Conservation (phyloP, 106 monocot species). For the Apostasia shenzhenica region DNA sequence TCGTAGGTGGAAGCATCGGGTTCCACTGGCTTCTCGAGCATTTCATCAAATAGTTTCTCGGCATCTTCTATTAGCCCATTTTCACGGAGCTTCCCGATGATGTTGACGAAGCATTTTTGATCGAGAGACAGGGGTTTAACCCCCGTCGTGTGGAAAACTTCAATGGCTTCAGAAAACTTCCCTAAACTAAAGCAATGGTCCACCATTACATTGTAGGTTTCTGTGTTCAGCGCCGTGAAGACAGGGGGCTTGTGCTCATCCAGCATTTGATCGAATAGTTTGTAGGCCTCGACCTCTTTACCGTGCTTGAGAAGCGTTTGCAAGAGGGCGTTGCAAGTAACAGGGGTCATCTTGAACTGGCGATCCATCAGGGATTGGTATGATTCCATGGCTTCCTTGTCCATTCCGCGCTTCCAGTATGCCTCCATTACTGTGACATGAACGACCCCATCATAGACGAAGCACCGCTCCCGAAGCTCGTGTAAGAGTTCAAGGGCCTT, state of each 20-base stretch:
- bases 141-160: conserved; percentile 52
- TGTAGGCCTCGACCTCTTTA: conserved; percentile 41
- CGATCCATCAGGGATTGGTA: conserved; percentile 62
- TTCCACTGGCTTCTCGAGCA: conserved; percentile 49
- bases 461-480: conserved; percentile 58
- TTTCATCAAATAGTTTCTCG: conserved; percentile 58
- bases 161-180: conserved; percentile 53
- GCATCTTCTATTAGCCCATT: conserved; percentile 45
- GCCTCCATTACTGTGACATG: conserved; percentile 73
- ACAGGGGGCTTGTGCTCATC: conserved; percentile 48
- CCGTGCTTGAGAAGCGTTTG: conserved; percentile 53
- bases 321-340: conserved; percentile 60
- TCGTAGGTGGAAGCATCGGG: conserved; percentile 54
- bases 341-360: conserved; percentile 67
- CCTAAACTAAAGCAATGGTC: conserved; percentile 55
- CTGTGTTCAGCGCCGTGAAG: conserved; percentile 46
- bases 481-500: conserved; percentile 67
- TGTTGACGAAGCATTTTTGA: conserved; percentile 59
- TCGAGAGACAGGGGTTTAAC: conserved; percentile 56
- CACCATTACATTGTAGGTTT: conserved; percentile 77
- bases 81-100: conserved; percentile 62
- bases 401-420: conserved; percentile 63
- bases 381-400: conserved; percentile 79
- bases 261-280: conserved; percentile 58
- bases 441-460: conserved; percentile 72